A percentile compares a stretch with the other conserved stretches of the same genome.
Conservation (phyloP, 2,329 filamentous ascomycete genomes). For the Macrophomina tecta region DNA sequence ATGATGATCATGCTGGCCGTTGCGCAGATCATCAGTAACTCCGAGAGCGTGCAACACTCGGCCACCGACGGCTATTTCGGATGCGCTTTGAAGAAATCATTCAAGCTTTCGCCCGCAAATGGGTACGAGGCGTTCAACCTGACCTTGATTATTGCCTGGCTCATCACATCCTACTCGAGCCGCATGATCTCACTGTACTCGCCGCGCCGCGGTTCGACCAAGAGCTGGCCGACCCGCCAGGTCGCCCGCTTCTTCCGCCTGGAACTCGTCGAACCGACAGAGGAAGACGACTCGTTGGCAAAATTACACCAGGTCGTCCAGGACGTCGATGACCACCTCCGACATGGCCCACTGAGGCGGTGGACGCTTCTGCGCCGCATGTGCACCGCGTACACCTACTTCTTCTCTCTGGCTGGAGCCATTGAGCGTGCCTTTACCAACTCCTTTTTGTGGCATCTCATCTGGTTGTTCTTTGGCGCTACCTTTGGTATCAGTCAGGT, state of each 20-base stretch:
- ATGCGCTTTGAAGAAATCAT: conserved; percentile 5
- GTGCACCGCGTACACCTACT: not conserved
- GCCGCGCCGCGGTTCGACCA: not conserved
- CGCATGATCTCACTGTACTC: conserved; percentile 7
- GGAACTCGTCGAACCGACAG: not conserved
- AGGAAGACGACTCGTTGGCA: conserved; percentile 3
- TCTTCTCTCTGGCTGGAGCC: conserved; percentile 10
- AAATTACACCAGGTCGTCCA: not conserved
- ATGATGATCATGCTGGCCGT: conserved; percentile 24
- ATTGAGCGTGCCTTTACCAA: conserved; percentile 5
- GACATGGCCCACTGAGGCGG: not conserved
- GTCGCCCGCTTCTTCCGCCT: not conserved
- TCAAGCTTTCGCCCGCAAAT: not conserved
- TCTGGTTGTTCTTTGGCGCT: conserved; percentile 8
- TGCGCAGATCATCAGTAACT: conserved; percentile 21
- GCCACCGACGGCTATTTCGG: conserved; percentile 7
- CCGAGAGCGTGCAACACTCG: conserved; percentile 5
- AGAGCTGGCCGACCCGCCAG: conserved; percentile 5
- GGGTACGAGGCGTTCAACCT: conserved; percentile 4
- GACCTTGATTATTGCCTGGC: conserved; percentile 7
- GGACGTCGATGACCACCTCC: not conserved
- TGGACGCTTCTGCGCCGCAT: not conserved
- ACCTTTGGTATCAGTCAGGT: conserved; percentile 17
- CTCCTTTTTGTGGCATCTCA: conserved; percentile 17
- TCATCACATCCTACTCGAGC: conserved; percentile 1